Evolutionary conservation across 2,329 filamentous ascomycete species (phyloP).

Genomic region (Mycosphaerella arachidis): DNA sequence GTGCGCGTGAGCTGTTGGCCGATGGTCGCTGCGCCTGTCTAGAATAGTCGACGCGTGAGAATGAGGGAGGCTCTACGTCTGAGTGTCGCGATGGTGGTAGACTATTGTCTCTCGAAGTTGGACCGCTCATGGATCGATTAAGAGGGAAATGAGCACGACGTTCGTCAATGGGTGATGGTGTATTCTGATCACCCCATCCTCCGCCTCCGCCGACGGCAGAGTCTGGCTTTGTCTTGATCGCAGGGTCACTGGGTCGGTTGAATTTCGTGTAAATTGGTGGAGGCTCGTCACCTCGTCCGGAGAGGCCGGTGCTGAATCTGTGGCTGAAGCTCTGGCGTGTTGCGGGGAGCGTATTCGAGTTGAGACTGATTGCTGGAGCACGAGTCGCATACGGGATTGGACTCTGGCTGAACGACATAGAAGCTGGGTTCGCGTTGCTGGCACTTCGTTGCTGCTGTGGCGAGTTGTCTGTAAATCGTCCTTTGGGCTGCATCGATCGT

Average conservation of each 20-base stretch:
- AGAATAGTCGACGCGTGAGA: conserved; percentile 21
- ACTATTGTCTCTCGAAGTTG: conserved; percentile 51
- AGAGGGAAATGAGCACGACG: conserved; percentile 37
- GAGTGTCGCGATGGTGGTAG: conserved; percentile 54
- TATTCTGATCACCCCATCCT: conserved; percentile 20
- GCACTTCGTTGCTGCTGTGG: conserved; percentile 37
- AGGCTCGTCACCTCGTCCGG: conserved; percentile 21
- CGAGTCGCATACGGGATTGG: conserved; percentile 24
- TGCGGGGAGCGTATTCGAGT: conserved; percentile 16
- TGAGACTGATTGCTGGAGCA: conserved; percentile 24
- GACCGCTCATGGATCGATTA: conserved; percentile 40
- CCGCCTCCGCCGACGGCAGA: conserved; percentile 16
- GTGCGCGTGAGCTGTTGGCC: conserved; percentile 30
- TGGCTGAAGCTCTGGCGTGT: conserved; percentile 21
- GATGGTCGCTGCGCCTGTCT: conserved; percentile 18
- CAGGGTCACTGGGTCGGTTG: conserved; percentile 26
- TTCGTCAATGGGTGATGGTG: conserved; percentile 42
- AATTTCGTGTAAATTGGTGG: conserved; percentile 35
- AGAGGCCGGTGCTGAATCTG: conserved; percentile 19
- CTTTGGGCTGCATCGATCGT: conserved; percentile 30
- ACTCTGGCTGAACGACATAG: conserved; percentile 31
- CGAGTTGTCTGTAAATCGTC: conserved; percentile 35
- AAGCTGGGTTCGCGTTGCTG: conserved; percentile 33
- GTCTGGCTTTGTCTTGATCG: conserved; percentile 24
- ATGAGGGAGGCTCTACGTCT: conserved; percentile 36